Percentiles rank a stretch among this genome's conserved stretches.
phyloP scores from a whole-genome alignment of 192 early-diverging fungal genomes.

The Chytriomyces confervae region DNA sequence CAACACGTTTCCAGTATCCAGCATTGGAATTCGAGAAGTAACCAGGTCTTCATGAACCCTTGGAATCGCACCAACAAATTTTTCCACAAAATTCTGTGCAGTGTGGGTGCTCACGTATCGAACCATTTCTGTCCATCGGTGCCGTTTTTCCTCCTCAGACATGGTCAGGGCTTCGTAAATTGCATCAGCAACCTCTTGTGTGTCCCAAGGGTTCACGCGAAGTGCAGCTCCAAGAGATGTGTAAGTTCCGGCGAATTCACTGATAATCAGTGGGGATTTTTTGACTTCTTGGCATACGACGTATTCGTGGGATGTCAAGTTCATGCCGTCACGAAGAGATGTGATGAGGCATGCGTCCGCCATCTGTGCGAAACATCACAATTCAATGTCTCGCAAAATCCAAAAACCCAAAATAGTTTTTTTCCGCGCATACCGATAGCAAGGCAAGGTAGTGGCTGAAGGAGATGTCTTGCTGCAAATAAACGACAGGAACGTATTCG shows the following conservation, averaged over 20 bases:
- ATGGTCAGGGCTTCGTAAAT: constrained; percentile 92
- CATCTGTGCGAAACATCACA: constrained; percentile 31
- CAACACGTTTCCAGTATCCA: constrained; percentile 37
- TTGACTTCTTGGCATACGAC: constrained; percentile 62
- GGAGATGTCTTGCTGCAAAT: constrained; percentile 64
- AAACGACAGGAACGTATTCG: constrained; percentile 87
- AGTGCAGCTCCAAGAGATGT: constrained; percentile 60
- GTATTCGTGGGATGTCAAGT: constrained; percentile 65
- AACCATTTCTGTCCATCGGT: constrained; percentile 52
- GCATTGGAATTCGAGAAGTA: constrained; percentile 51
- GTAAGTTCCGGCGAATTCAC: constrained; percentile 67
- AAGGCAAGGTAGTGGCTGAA: constrained; percentile 61
- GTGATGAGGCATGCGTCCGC: constrained; percentile 68
- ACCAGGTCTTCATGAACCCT: constrained; percentile 47
- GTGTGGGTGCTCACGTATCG: constrained; percentile 17
- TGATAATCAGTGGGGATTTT: constrained; percentile 59
- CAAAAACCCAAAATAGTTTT: not conserved
- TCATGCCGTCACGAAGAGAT: constrained; percentile 64
- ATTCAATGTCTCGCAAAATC: constrained; percentile 3
- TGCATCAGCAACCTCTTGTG: constrained; percentile 80
- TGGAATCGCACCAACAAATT: constrained; percentile 46
- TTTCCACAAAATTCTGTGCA: constrained; percentile 55
- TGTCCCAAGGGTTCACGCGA: constrained; percentile 66
- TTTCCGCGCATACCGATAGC: constrained; percentile 39
- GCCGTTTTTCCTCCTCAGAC: constrained; percentile 72